Evolutionary conservation across 257 asterid species (phyloP).

Genomic region (Fraxinus excelsior): DNA sequence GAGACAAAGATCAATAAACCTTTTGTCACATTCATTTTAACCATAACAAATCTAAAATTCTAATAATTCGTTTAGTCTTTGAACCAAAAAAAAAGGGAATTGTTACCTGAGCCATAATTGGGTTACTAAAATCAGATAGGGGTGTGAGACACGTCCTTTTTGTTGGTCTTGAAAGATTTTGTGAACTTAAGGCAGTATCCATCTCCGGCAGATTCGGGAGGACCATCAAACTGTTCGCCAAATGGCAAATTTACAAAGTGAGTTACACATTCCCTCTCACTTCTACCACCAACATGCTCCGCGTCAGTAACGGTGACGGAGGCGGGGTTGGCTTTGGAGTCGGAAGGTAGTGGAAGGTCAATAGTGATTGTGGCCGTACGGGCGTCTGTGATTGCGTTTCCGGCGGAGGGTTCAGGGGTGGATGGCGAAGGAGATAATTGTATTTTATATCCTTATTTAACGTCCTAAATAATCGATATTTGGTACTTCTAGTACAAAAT

Average conservation of each 20-base stretch:
- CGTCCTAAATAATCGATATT: no score
- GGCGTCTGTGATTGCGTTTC: background rate
- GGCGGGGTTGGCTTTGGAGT: background rate
- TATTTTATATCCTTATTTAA: no score
- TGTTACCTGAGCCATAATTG: constrained; percentile 92
- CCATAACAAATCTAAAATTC: background rate
- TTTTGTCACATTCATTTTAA: background rate
- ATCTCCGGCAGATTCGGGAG: constrained; percentile 76
- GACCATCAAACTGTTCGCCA: constrained; percentile 83
- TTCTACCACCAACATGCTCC: constrained; percentile 80
- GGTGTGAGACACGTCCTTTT: constrained; percentile 82
- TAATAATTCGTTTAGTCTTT: background rate
- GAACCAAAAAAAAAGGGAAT: constrained; percentile 13
- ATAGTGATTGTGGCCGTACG: background rate
- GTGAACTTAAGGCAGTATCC: constrained; percentile 51
- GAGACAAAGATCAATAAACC: background rate
- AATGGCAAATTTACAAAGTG: constrained; percentile 89
- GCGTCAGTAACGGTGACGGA: background rate
- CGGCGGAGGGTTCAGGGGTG: background rate
- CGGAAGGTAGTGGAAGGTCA: background rate
- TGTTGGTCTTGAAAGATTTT: constrained; percentile 32
- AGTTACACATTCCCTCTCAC: constrained; percentile 79
- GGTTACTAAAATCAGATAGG: constrained; percentile 91
- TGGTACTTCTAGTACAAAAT: no score
- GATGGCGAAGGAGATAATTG: background rate